phyloP scores from a whole-genome alignment of 2,329 filamentous ascomycete species.

The Aspergillus fijiensis region DNA sequence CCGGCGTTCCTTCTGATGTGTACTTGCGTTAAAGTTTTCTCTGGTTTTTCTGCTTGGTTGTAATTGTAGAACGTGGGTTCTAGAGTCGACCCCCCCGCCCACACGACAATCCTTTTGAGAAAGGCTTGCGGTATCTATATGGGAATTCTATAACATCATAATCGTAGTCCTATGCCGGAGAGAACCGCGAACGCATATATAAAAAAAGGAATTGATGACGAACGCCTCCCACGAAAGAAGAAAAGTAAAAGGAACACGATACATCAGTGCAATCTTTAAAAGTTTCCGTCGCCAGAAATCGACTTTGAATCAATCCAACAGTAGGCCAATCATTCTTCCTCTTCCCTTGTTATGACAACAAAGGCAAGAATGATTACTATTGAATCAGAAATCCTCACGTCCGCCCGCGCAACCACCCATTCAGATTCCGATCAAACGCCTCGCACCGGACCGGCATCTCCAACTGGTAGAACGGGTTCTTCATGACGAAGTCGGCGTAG shows the following conservation, averaged over 20 bases:
- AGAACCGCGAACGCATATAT: too few relatives aligned
- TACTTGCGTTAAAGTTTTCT: slow-evolving; percentile 6
- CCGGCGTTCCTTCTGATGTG: slow-evolving; percentile 29
- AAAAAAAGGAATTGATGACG: neutral
- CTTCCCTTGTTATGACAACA: neutral
- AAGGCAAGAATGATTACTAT: too few relatives aligned
- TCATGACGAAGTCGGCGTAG: slow-evolving; percentile 97
- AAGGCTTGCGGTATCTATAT: neutral
- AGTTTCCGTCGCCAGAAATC: neutral
- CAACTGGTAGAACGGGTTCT: slow-evolving; percentile 97
- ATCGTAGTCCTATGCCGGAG: neutral
- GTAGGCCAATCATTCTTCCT: slow-evolving; percentile 16
- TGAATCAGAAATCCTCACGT: slow-evolving; percentile 15
- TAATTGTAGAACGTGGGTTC: slow-evolving; percentile 21
- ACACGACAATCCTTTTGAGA: neutral
- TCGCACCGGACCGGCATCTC: slow-evolving; percentile 98
- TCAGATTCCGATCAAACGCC: slow-evolving; percentile 84
- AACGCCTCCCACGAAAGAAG: too few relatives aligned
- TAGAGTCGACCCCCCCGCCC: neutral
- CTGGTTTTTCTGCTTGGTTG: slow-evolving; percentile 17
- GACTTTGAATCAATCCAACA: neutral
- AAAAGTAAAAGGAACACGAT: too few relatives aligned
- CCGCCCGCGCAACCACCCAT: slow-evolving; percentile 70
- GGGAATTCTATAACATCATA: neutral
- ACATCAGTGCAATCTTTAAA: too few relatives aligned